Evolutionary conservation across 2,329 filamentous ascomycete genomes (phyloP), one percentile per base, ranked within the genome.

Genomic region (Bipolaris sorokiniana): DNA sequence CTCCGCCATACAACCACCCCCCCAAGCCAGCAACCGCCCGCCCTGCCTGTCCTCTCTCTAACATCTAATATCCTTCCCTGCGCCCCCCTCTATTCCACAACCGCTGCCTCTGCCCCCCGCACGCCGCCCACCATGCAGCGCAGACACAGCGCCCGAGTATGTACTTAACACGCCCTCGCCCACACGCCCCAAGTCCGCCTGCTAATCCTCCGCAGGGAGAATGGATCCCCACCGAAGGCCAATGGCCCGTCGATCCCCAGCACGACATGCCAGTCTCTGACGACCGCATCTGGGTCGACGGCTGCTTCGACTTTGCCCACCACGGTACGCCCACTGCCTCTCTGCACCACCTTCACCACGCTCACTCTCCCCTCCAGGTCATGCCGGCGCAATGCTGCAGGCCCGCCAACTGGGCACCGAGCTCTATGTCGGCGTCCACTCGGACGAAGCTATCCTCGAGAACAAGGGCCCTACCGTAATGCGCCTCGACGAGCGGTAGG

Each of bases 401-500:
- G 95, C 95, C 48, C 90, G 95, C 63, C 92, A 92, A 77, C 85
- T 98, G 18, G 95, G 95, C 66, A 87, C 86, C 63, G 91, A 96
- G 80, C 87, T 99, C 47, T 88, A 91, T 65, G 92, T 97, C 34
- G 95, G 95, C 58, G 89, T 99, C 50, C 95, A 99, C 80, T 96
- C 92, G 3, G 95, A 99, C 76, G 92, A 97, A 78, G 90, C 90
- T 50, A 99, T 99, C 70, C 83, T 97, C 66, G 90, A 93, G 73
- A 97, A 99, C 82, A 99, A 99, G 80, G 95, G 95, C 6, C 95
- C 95, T 0, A 97, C 94, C 0, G 95, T 99, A 67, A 99, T 99
- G 95, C 94, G 87, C 55, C 82, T 98, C 55, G 84, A 89, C 66
- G 95, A 99, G 84, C 89, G 94, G 89, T 84, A 67, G 61, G 77